phyloP scores from a whole-genome alignment of 345 rosid species.

The Eucalyptus marginata region DNA sequence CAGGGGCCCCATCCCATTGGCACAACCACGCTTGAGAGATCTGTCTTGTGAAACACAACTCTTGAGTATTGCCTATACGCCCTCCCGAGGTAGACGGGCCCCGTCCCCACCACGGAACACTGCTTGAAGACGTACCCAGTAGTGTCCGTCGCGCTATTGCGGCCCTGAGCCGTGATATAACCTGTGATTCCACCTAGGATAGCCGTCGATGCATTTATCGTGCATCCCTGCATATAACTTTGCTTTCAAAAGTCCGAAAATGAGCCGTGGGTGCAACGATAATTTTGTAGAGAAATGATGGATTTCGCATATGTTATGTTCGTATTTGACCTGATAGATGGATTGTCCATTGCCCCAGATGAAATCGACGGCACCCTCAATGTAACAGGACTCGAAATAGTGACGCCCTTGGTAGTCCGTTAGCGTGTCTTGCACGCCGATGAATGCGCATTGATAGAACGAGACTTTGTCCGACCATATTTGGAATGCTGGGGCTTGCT shows the following conservation, averaged over 20 bases:
- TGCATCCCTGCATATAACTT: background rate
- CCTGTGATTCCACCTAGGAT: background rate
- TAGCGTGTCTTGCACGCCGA: background rate
- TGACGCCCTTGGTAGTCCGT: background rate
- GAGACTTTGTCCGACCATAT: background rate
- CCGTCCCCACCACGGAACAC: slow-evolving; percentile 11
- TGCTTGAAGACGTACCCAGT: slow-evolving; percentile 18
- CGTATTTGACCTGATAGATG: background rate
- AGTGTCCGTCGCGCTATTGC: background rate
- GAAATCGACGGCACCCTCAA: background rate
- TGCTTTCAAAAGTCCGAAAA: background rate
- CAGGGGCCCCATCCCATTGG: slow-evolving; percentile 38
- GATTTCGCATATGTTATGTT: background rate
- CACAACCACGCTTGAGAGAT: background rate
- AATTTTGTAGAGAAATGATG: background rate
- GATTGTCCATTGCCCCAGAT: background rate
- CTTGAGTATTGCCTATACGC: slow-evolving; percentile 19
- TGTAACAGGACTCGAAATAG: background rate
- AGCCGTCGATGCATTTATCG: background rate
- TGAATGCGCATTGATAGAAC: background rate
- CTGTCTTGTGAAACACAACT: slow-evolving; percentile 14
- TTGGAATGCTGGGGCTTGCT: background rate
- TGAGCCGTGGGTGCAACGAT: background rate
- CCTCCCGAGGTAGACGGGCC: slow-evolving; percentile 22
- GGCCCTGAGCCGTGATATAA: slow-evolving; percentile 28